Evolutionary conservation across 495 filamentous ascomycete genomes (phyloP).

Genomic region (Penicillium egyptiacum): DNA sequence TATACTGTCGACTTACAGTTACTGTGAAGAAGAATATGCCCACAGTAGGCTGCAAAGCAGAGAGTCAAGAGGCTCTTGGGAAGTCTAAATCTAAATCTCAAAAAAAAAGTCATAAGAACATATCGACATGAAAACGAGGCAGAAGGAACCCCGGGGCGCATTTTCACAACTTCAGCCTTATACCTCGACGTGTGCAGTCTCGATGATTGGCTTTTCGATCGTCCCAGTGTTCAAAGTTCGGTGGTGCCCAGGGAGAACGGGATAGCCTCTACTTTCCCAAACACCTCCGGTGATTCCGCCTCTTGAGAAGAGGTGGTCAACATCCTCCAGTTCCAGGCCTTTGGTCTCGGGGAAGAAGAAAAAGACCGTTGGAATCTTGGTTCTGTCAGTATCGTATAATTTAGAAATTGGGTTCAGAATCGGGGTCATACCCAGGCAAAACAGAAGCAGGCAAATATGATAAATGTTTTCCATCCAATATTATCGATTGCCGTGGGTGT

Average conservation of each 20-base stretch:
- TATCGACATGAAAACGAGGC: background rate
- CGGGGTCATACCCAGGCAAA: conserved; percentile 23
- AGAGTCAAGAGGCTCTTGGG: background rate
- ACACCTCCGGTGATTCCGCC: conserved; percentile 42
- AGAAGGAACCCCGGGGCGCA: background rate
- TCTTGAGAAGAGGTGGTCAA: conserved; percentile 58
- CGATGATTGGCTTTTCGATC: conserved; percentile 15
- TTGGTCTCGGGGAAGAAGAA: conserved; percentile 68
- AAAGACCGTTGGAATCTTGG: conserved; percentile 64
- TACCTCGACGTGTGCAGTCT: conserved; percentile 4
- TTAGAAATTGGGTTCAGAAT: conserved; percentile 20
- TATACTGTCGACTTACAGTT: too few species aligned
- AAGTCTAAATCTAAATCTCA: background rate
- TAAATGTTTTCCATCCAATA: conserved; percentile 62
- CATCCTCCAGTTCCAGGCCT: conserved; percentile 69
- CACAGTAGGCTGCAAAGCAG: too few species aligned
- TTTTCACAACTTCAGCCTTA: background rate
- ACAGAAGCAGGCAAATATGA: conserved; percentile 57
- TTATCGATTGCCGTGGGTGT: conserved; percentile 61
- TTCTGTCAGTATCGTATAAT: conserved; percentile 36
- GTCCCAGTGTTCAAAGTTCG: conserved; percentile 18
- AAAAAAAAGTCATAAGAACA: background rate
- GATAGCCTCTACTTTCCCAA: conserved; percentile 29
- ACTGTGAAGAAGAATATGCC: too few species aligned
- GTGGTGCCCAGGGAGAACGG: conserved; percentile 22